A percentile compares a stretch with the other conserved stretches of the same genome.
Conservation (phyloP, 164 flowering plant genomes). For the Magnolia officinalis region DNA sequence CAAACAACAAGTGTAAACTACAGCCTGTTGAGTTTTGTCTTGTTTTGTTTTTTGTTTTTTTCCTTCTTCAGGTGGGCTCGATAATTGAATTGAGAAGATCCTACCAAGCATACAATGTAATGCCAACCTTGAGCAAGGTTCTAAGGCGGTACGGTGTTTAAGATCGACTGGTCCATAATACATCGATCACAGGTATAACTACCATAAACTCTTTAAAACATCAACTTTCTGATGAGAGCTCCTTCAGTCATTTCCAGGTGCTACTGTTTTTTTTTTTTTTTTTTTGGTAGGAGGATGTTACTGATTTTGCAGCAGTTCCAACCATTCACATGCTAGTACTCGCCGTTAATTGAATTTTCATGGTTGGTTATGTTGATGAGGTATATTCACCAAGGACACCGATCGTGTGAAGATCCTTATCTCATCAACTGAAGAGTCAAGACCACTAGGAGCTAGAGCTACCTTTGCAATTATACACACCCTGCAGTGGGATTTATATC, state of each 20-base stretch:
- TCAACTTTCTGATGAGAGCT: too few relatives aligned
- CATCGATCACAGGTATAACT: background rate
- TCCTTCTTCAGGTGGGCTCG: slow-evolving; percentile 76
- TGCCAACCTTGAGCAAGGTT: slow-evolving; percentile 89
- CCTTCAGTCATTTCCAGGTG: too few relatives aligned
- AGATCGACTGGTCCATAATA: background rate
- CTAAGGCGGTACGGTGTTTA: slow-evolving; percentile 71
- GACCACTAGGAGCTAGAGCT: too few relatives aligned
- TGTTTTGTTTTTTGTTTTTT: too few relatives aligned
- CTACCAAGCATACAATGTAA: slow-evolving; percentile 93
- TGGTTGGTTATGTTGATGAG: background rate
- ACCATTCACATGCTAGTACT: background rate
- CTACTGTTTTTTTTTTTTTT: too few relatives aligned
- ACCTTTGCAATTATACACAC: too few relatives aligned
- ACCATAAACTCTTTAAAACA: background rate
- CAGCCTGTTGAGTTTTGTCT: too few relatives aligned
- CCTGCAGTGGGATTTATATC: too few relatives aligned
- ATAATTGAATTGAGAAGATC: slow-evolving; percentile 95
- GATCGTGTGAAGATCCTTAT: too few relatives aligned
- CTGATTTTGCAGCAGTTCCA: background rate
- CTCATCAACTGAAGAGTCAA: too few relatives aligned
- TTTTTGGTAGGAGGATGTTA: background rate
- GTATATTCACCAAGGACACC: too few relatives aligned
- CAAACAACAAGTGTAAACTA: too few relatives aligned
- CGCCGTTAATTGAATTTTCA: background rate